phyloP scores from a whole-genome alignment of 2,329 filamentous ascomycete species.

The Clarireedia monteithiana region DNA sequence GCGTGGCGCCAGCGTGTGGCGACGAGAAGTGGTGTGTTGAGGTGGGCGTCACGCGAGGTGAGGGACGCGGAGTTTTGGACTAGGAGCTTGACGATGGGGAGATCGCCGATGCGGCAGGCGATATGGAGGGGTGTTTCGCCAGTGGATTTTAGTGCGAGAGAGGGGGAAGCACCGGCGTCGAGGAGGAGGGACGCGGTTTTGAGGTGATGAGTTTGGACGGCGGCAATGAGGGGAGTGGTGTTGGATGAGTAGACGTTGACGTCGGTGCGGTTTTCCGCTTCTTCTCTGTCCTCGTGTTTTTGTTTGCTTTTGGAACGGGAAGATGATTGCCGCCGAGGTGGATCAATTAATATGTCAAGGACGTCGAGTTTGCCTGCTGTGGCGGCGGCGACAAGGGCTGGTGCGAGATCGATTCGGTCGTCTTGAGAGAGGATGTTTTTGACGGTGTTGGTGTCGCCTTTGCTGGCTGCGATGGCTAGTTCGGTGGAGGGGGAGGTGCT shows the following conservation, averaged over 20 bases:
- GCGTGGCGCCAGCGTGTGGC: constrained; percentile 14
- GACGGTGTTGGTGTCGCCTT: constrained; percentile 7
- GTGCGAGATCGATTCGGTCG: constrained; percentile 10
- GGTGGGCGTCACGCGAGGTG: constrained; percentile 8
- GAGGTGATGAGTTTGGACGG: constrained; percentile 15
- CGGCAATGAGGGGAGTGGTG: constrained; percentile 15
- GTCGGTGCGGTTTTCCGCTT: not conserved
- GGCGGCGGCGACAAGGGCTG: constrained; percentile 15
- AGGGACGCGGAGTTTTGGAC: constrained; percentile 11
- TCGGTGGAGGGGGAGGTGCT: constrained; percentile 3
- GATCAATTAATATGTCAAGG: constrained; percentile 15
- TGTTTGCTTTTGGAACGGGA: not conserved
- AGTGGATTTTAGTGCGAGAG: constrained; percentile 8
- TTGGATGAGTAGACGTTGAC: constrained; percentile 13
- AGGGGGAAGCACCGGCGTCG: constrained; percentile 15
- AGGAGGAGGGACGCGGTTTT: constrained; percentile 14
- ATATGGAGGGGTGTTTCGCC: constrained; percentile 11
- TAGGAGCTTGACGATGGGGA: constrained; percentile 12
- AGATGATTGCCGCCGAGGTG: not conserved
- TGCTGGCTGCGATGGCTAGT: constrained; percentile 9
- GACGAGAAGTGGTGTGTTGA: constrained; percentile 14
- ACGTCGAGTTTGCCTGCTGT: constrained; percentile 11
- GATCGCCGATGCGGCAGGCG: constrained; percentile 12
- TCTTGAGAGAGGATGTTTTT: constrained; percentile 9
- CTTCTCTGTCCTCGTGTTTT: too few species aligned